Evolutionary conservation across 2,329 filamentous ascomycete species (phyloP).

Genomic region (Colletotrichum navitas): DNA sequence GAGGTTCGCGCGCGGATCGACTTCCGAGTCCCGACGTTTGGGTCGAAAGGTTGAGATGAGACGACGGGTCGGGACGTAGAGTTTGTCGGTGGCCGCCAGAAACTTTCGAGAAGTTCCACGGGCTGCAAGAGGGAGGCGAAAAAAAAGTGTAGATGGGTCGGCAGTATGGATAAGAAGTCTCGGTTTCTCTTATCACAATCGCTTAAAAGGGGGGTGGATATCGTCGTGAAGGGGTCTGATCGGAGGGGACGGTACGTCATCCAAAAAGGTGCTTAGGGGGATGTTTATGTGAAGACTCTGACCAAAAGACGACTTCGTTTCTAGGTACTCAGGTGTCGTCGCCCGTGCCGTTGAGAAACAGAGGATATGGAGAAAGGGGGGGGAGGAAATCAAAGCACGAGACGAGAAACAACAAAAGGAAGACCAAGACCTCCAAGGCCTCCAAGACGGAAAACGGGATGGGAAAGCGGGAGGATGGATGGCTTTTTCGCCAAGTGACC

Average conservation of each 20-base stretch:
- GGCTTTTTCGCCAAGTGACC: slow-evolving; percentile 24
- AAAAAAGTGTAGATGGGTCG: not conserved
- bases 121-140: not conserved
- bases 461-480: not conserved
- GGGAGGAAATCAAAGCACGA: too few relatives aligned
- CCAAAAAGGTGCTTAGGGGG: not conserved
- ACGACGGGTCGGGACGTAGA: not conserved
- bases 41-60: not conserved
- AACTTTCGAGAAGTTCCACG: not conserved
- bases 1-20: not conserved
- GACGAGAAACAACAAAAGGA: not conserved
- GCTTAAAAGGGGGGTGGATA: slow-evolving; percentile 9
- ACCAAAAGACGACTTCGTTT: not conserved
- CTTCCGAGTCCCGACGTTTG: not conserved
- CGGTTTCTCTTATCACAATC: not conserved
- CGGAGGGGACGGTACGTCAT: not conserved
- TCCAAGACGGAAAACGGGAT: not conserved
- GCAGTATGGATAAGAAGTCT: not conserved
- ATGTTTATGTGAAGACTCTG: not conserved
- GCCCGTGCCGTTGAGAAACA: not conserved
- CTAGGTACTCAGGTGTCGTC: not conserved
- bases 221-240: slow-evolving; percentile 4
- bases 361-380: not conserved
- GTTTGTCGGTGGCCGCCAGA: not conserved
- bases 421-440: slow-evolving; percentile 6